Conservation (phyloP, 139 green algal genomes). For the Chlorella sp. region DNA sequence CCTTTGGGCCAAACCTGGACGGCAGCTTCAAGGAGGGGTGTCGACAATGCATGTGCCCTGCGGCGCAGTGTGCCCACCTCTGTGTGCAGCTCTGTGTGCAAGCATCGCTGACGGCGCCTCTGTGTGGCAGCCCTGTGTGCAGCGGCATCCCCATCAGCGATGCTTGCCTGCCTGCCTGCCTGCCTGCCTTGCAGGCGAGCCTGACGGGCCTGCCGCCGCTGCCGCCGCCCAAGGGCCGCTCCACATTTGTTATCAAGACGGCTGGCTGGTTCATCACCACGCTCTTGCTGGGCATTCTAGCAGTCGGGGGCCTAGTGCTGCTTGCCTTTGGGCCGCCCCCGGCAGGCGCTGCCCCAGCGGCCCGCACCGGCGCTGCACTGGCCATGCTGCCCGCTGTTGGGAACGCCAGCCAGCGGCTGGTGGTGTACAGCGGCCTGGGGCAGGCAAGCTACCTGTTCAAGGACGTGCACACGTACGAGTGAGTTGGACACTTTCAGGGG, state of each 20-base stretch:
- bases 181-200: neutral
- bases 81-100: too few species aligned
- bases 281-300: neutral
- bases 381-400: neutral
- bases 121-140: too few species aligned
- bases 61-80: too few species aligned
- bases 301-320: neutral
- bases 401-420: conserved; percentile 13
- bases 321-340: neutral
- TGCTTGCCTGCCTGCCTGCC: too few species aligned
- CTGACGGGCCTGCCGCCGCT: neutral
- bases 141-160: too few species aligned
- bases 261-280: neutral
- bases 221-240: neutral
- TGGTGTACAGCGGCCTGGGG: conserved; percentile 29
- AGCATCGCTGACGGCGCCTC: too few species aligned
- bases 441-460: too few species aligned
- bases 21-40: too few species aligned
- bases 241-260: neutral
- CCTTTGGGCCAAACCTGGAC: too few species aligned
- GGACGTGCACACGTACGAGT: too few species aligned
- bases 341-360: neutral
- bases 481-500: too few species aligned
- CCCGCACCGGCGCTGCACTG: conserved; percentile 7
- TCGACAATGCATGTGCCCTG: too few species aligned